Base-by-base conservation (phyloP, 2,329 filamentous ascomycete species). In the Microdochium paspali region DNA sequence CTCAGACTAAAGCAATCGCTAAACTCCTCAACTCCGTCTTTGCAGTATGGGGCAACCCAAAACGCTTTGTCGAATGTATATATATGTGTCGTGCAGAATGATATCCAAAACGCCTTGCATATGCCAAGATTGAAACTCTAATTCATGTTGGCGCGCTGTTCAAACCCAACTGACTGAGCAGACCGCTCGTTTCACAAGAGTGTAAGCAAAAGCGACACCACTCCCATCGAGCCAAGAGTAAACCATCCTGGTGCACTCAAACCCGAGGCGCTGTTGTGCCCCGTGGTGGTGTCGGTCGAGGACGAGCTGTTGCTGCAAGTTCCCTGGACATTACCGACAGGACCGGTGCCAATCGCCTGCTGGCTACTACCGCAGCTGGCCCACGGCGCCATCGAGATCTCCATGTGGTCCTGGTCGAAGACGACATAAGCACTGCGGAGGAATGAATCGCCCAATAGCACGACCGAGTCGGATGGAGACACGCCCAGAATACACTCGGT, bases 391-490 rank as follows among this genome's bases (percentile, higher is more conserved):
- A 70, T 42, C 50, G 66, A 62, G 39, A 70, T 55, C 24, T 64
- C 59, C 23, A 57, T 56, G 56, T 70, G 69, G 44, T 68, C 66
- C 61, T 59, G 61, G 51, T 70, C 68, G 47, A 63, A 70, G 24
- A 72, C 68, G 18, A 69, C 66, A 24, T 72, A 73, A 5, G 68
- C 66, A 21, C 68, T 63, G 10, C 70, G 63, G 25, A 73, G 60
- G 56, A 73, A 72, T 5, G 68, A 69, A 45, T 71, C 68, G 15
- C 70, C 70, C 2, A 73, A 63, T 3, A 72, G 60, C 15, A 48
- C 45, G 26, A 53, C 42, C 42, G 42, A 45, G 23, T 31, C 13
- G 28, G 50, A 51, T 30, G 44, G 49, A 23, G 46, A 50, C 2
- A 50, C 52, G 3, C 51, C 56, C 44, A 56, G 24, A n/a, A 51